These are phyloP conservation scores for Trichomonas gallinae DNA, from an alignment of 208 protist genomes.

Conservation along the genomic window DNA sequence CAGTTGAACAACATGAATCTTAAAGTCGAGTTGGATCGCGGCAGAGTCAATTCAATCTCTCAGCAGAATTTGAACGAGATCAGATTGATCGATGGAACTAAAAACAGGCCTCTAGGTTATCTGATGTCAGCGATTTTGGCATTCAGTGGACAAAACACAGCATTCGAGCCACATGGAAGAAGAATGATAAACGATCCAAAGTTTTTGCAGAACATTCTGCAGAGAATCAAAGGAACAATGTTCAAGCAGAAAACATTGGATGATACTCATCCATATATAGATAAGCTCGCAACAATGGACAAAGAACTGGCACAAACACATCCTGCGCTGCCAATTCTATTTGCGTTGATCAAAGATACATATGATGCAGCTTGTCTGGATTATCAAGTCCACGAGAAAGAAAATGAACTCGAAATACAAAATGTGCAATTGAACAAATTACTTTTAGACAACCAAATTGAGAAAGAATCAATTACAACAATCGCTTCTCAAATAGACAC, in stretches of 20 bases:
- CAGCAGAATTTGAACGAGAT: not conserved
- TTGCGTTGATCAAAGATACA: not conserved
- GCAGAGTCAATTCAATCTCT: not conserved
- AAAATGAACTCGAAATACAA: not conserved
- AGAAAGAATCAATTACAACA: not conserved
- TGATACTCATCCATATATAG: not conserved
- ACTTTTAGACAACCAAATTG: not conserved
- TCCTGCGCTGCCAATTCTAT: not conserved
- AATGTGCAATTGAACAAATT: not conserved
- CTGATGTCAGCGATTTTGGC: not conserved
- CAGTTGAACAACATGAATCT: not conserved
- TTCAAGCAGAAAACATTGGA: not conserved
- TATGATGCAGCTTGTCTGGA: not conserved
- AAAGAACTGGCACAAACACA: not conserved
- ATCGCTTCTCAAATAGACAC: not conserved
- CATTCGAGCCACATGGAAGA: not conserved
- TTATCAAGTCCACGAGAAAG: not conserved
- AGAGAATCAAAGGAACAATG: not conserved
- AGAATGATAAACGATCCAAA: not conserved
- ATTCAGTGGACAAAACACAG: not conserved
- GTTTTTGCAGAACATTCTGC: not conserved
- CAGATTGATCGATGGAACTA: not conserved
- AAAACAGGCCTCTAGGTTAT: not conserved
- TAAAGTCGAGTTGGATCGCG: not conserved
- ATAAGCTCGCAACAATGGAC: not conserved